These are phyloP conservation scores for Penicillium taxi DNA, from an alignment of 495 filamentous ascomycete species.

Conservation along the genomic window DNA sequence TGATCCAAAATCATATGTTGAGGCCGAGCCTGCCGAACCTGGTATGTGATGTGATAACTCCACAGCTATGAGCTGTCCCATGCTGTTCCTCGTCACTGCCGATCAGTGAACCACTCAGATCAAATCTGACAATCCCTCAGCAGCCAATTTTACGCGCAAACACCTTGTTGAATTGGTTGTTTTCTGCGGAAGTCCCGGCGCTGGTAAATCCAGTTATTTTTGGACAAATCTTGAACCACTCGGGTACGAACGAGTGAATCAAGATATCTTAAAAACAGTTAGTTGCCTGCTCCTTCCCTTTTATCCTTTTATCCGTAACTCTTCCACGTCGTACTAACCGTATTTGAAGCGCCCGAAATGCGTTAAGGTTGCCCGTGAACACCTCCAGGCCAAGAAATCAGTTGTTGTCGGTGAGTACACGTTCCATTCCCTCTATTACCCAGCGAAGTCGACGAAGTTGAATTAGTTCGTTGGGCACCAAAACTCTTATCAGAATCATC, in stretches of 20 bases:
- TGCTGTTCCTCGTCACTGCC: no score
- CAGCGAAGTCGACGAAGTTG: not conserved
- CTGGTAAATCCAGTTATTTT: conserved; percentile 89
- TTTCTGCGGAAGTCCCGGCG: conserved; percentile 79
- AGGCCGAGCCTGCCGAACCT: conserved; percentile 25
- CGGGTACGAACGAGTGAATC: conserved; percentile 79
- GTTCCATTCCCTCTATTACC: not conserved
- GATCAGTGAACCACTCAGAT: no score
- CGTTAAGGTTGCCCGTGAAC: conserved; percentile 62
- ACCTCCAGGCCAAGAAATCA: conserved; percentile 54
- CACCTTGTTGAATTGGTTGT: conserved; percentile 68
- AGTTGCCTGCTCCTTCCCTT: conserved; percentile 8
- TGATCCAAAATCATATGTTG: conserved; percentile 50
- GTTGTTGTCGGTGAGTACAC: conserved; percentile 66
- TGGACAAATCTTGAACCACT: conserved; percentile 70
- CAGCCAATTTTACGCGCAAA: conserved; percentile 47
- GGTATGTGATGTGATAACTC: conserved; percentile 16
- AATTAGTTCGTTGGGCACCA: not conserved
- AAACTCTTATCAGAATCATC: not conserved
- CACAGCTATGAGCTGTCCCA: no score
- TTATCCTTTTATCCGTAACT: no score
- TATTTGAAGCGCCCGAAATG: conserved; percentile 64
- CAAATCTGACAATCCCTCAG: not conserved
- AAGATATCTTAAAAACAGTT: conserved; percentile 81
- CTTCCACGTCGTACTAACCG: no score